Evolutionary conservation across 1,139 yeast genomes (phyloP), one percentile per base, ranked within the genome.

Genomic region (Keqinozyma sinolaborantium): DNA sequence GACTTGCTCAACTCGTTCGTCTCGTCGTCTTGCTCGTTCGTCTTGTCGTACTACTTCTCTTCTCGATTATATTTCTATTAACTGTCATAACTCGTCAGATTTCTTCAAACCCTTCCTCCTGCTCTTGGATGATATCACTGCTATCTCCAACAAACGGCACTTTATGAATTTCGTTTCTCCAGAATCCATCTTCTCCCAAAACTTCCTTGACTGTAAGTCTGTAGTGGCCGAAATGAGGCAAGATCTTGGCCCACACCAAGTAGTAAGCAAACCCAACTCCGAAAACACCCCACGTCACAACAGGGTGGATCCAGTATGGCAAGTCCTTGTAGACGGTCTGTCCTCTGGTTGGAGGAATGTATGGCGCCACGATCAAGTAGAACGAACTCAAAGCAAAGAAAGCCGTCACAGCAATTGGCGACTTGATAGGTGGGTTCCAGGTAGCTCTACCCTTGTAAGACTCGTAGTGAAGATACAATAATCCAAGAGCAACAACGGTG

Each of bases 261-360:
- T 90, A 86, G 60, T 84, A 85, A 2, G 72, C 45, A 16, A 72
- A 78, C 40, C 95, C 95, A 36, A 79, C 55, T 5, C 68, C 84
- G 46, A 86, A 82, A 28, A 86, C 69, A 40, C 82, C 92, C 81
- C 88, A 75, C 8, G 94, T 82, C 14, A 83, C 87, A 30, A 84
- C 95, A 49, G 90, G 80, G 55, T 84, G 95, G 35, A 82, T 71
- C 71, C 78, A 86, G 63, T 84, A 86, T 25, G 94, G 95, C 47
- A 83, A 62, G 34, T 54, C 48, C 28, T 75, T 60, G 68, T 83
- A 85, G 36, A 82, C 88, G 30, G 69, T 66, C 59, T 82, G 83
- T 23, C 82, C 84, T 25, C 51, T 64, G 23, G 69, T 52, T 31
- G 95, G 95, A 25, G 94, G 90, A 41, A 86, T 71, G 53, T 83